Conservation (phyloP, 345 rosid genomes). For the Eucalyptus pauciflora region DNA sequence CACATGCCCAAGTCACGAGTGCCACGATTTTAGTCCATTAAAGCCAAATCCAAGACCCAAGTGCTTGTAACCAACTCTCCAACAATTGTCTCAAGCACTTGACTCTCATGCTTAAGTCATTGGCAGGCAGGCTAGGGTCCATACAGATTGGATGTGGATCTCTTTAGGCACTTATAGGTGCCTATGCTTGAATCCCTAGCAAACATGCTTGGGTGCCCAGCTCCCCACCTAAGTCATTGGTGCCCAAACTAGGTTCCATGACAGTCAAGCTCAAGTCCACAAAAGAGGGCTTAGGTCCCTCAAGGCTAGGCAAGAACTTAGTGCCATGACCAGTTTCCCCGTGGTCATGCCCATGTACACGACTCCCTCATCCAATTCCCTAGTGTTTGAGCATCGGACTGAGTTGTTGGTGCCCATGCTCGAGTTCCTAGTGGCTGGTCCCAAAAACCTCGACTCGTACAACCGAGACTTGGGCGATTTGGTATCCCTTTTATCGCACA, state of each 20-base stretch:
- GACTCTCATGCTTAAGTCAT: background rate
- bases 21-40: background rate
- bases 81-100: background rate
- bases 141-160: background rate
- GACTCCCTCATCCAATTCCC: background rate
- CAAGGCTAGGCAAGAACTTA: background rate
- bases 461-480: rapidly evolving
- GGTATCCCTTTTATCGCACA: background rate
- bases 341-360: rapidly evolving
- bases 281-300: background rate
- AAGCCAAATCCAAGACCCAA: background rate
- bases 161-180: background rate
- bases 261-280: background rate
- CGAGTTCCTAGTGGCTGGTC: background rate
- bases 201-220: rapidly evolving
- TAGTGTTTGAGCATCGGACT: background rate
- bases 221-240: background rate
- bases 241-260: background rate
- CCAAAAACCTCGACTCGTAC: background rate
- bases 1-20: background rate
- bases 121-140: background rate
- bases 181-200: background rate
- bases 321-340: rapidly evolving
- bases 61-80: background rate
- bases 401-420: background rate